phyloP scores from a whole-genome alignment of 495 filamentous ascomycete species.

The Penicillium arizonense region DNA sequence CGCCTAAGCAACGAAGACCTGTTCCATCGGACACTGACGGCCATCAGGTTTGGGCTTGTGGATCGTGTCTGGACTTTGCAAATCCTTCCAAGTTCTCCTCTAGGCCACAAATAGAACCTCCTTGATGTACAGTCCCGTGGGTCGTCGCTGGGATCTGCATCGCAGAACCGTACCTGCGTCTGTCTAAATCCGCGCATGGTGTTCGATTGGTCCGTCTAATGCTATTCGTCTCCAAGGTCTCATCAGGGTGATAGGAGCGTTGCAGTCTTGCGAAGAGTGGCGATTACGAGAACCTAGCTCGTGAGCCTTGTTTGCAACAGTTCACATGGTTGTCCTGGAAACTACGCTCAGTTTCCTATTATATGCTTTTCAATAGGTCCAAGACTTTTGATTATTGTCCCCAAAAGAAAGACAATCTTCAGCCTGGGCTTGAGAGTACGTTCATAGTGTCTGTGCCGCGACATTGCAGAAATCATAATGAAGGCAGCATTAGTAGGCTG shows the following conservation, averaged over 20 bases:
- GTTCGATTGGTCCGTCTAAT: too few species aligned
- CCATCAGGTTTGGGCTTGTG: not conserved
- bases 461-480: not conserved
- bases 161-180: too few species aligned
- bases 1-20: not conserved
- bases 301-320: too few species aligned
- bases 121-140: not conserved
- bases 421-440: too few species aligned
- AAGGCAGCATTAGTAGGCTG: not conserved
- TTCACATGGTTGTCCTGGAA: too few species aligned
- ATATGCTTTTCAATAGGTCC: too few species aligned
- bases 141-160: not conserved
- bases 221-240: not conserved
- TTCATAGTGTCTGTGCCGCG: too few species aligned
- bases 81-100: not conserved
- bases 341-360: too few species aligned
- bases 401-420: too few species aligned
- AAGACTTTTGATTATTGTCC: too few species aligned
- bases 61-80: not conserved
- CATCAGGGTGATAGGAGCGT: too few species aligned
- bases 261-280: not conserved
- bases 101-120: conserved; percentile 1
- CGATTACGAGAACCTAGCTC: not conserved
- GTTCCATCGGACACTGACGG: not conserved
- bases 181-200: too few species aligned